Evolutionary conservation across 1,284 basidiomycete genomes (phyloP).

Genomic region (Cystobasidiaceae sp.): DNA sequence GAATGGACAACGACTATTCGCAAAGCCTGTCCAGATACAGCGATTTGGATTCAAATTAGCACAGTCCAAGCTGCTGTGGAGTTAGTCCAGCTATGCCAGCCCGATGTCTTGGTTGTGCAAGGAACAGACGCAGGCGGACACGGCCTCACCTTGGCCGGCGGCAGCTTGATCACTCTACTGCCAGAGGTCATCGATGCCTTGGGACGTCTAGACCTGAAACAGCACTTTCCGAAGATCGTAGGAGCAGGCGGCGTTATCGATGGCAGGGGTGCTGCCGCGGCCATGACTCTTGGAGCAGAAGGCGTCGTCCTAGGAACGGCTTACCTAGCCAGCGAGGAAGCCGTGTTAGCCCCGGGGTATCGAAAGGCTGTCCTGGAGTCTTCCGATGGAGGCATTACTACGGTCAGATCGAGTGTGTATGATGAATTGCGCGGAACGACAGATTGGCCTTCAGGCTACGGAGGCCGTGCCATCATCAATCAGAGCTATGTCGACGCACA

Average conservation of each 20-base stretch:
- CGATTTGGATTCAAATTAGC: constrained; percentile 27
- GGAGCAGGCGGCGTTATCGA: constrained; percentile 20
- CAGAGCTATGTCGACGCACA: constrained; percentile 16
- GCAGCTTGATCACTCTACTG: constrained; percentile 12
- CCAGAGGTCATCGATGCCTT: constrained; percentile 11
- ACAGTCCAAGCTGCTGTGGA: constrained; percentile 13
- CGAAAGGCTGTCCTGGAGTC: constrained; percentile 2
- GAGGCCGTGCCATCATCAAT: constrained; percentile 18
- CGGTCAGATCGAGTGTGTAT: constrained; percentile 14
- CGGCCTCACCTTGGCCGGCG: constrained; percentile 14
- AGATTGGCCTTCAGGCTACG: constrained; percentile 24
- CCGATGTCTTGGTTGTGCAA: constrained; percentile 24
- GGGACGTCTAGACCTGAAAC: neutral
- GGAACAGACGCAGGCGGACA: constrained; percentile 28
- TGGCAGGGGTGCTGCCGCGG: constrained; percentile 14
- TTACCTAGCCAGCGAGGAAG: constrained; percentile 14
- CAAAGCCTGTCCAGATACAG: constrained; percentile 13
- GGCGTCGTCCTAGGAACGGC: constrained; percentile 24
- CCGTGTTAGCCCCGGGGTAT: constrained; percentile 15
- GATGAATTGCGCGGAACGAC: constrained; percentile 21
- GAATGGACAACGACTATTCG: constrained; percentile 18
- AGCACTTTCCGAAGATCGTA: neutral
- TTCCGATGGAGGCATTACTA: constrained; percentile 18
- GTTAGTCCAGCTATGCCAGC: neutral
- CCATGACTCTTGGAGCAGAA: constrained; percentile 17